Conservation (phyloP, 75 land plant genomes). For the Pinus tabuliformis region DNA sequence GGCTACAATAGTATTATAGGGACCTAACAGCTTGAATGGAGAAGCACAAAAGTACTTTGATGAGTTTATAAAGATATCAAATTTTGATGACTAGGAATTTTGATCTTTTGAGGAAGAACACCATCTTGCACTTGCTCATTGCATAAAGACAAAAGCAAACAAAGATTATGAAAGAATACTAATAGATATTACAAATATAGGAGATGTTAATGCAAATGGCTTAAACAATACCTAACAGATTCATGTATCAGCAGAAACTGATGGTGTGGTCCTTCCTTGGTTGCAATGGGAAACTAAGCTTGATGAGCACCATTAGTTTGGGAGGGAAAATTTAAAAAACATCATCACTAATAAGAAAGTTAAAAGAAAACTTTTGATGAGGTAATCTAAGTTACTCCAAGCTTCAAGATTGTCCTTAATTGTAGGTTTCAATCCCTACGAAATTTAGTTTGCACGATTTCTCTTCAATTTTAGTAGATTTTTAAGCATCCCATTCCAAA, state of each 20-base stretch:
- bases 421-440: neutral
- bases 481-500: neutral
- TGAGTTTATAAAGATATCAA: constrained; percentile 67
- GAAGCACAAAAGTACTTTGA: constrained; percentile 89
- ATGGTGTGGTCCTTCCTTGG: constrained; percentile 96
- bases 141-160: constrained; percentile 14
- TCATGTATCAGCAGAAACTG: constrained; percentile 44
- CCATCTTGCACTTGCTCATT: constrained; percentile 41
- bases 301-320: constrained; percentile 27
- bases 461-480: neutral
- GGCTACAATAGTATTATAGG: no score
- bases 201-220: constrained; percentile 3
- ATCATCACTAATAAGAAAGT: constrained; percentile 8
- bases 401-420: neutral
- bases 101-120: constrained; percentile 74
- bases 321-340: constrained; percentile 13
- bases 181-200: neutral
- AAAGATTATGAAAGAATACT: constrained; percentile 11
- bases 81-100: constrained; percentile 68
- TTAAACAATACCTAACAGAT: constrained; percentile 10
- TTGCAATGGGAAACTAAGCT: constrained; percentile 88
- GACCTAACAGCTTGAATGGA: constrained; percentile 65
- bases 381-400: constrained; percentile 21
- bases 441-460: neutral
- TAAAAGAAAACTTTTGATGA: constrained; percentile 4